Percentiles rank a stretch among this genome's conserved stretches.
Conservation (phyloP, 78 protist genomes). For the Cavenderia fasciculata region DNA sequence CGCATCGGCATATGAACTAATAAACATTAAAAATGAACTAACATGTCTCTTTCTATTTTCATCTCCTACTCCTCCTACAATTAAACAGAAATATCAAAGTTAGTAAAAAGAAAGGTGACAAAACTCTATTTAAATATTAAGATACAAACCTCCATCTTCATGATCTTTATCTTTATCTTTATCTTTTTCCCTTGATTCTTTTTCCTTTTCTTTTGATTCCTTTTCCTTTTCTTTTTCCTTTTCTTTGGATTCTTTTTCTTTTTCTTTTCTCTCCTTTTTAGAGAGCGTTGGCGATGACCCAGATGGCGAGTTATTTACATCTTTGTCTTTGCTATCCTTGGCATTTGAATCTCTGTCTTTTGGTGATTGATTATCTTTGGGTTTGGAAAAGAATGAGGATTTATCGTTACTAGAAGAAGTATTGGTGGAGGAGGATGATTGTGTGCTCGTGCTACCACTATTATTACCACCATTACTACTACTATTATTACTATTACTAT, state of each 20-base stretch:
- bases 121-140: too few relatives aligned
- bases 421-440: not conserved
- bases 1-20: slow-evolving; percentile 1
- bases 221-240: too few relatives aligned
- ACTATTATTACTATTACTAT: not conserved
- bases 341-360: not conserved
- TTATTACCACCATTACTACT: too few relatives aligned
- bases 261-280: too few relatives aligned
- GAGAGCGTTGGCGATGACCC: not conserved
- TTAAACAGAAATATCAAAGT: too few relatives aligned
- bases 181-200: too few relatives aligned
- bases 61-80: not conserved
- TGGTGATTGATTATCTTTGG: not conserved
- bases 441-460: too few relatives aligned
- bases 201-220: slow-evolving; percentile 1
- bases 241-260: slow-evolving; percentile 14
- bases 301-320: not conserved
- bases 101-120: too few relatives aligned
- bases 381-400: too few relatives aligned
- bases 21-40: not conserved
- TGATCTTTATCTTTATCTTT: not conserved
- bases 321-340: not conserved
- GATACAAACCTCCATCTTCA: too few relatives aligned
- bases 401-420: too few relatives aligned
- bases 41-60: slow-evolving; percentile 10